These are phyloP conservation scores for Daldinia sp. DNA, from an alignment of 2,329 filamentous ascomycete species.

Conservation along the genomic window DNA sequence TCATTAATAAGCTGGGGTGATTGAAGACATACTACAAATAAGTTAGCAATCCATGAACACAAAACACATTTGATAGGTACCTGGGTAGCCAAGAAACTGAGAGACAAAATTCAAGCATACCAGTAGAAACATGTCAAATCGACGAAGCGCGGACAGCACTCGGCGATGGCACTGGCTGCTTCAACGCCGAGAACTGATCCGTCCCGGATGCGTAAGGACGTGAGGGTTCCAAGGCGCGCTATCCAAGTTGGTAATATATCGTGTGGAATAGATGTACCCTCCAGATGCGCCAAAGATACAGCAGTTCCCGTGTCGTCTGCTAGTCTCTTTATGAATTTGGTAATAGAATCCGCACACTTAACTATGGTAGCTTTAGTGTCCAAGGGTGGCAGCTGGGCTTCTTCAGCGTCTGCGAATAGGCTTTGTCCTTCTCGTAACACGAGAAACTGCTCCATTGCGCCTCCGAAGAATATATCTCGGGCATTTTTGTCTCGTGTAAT, in stretches of 20 bases:
- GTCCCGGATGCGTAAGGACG: conserved; percentile 70
- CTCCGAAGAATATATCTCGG: conserved; percentile 56
- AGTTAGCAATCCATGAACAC: conserved; percentile 3
- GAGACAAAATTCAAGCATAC: conserved; percentile 4
- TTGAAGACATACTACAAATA: conserved; percentile 22
- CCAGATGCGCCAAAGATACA: conserved; percentile 68
- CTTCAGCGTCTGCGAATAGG: conserved; percentile 30
- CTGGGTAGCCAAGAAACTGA: neutral
- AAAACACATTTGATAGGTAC: neutral
- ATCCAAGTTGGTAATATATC: conserved; percentile 69
- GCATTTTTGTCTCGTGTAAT: conserved; percentile 51
- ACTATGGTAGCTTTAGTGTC: conserved; percentile 55
- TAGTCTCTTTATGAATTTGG: conserved; percentile 60
- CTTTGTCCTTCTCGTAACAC: conserved; percentile 41
- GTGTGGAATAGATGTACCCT: conserved; percentile 63
- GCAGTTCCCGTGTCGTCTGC: conserved; percentile 58
- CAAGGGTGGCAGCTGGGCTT: neutral
- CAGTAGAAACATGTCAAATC: conserved; percentile 68
- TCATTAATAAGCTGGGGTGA: neutral
- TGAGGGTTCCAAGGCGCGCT: conserved; percentile 67
- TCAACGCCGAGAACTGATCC: conserved; percentile 69
- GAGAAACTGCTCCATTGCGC: conserved; percentile 55
- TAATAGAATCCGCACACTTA: conserved; percentile 69
- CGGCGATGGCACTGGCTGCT: conserved; percentile 65
- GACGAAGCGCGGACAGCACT: conserved; percentile 71